These are phyloP conservation scores for Globisporangium cylindrosporum DNA, from an alignment of 352 stramenopile genomes.

Conservation along the genomic window DNA sequence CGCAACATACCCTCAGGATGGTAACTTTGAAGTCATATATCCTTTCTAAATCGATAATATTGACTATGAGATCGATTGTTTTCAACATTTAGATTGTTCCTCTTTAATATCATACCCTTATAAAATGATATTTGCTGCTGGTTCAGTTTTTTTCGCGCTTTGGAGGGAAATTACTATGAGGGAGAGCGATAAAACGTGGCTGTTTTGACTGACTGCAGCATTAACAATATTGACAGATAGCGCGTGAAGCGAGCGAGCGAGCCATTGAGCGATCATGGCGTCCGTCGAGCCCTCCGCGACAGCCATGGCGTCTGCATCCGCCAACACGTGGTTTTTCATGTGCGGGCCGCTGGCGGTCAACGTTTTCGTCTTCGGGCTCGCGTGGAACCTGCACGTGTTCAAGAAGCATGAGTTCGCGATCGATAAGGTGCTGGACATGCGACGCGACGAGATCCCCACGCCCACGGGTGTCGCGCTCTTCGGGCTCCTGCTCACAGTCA, in stretches of 20 bases:
- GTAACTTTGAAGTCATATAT: neutral
- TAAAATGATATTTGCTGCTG: neutral
- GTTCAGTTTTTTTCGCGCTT: slow-evolving; percentile 1
- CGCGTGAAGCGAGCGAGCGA: neutral
- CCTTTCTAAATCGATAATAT: neutral
- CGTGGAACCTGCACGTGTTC: slow-evolving; percentile 66
- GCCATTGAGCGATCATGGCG: slow-evolving; percentile 11
- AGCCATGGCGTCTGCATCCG: slow-evolving; percentile 2
- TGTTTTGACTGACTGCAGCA: neutral
- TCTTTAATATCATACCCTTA: neutral
- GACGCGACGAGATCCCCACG: slow-evolving; percentile 54
- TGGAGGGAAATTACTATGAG: neutral
- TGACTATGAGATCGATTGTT: no score
- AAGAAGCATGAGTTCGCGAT: slow-evolving; percentile 51
- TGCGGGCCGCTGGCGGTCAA: slow-evolving; percentile 70
- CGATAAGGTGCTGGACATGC: slow-evolving; percentile 71
- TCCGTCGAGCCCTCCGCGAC: slow-evolving; percentile 9
- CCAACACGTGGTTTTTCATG: slow-evolving; percentile 80
- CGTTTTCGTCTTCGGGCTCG: slow-evolving; percentile 59
- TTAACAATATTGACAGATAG: neutral
- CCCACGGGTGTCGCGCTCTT: slow-evolving; percentile 41
- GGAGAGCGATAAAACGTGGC: neutral
- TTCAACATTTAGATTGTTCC: no score
- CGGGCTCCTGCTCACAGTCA: slow-evolving; percentile 23
- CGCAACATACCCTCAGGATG: neutral